A percentile compares a stretch with the other conserved stretches of the same genome.
Conservation (phyloP, 2,329 filamentous ascomycete genomes). For the Penicillium sp. region DNA sequence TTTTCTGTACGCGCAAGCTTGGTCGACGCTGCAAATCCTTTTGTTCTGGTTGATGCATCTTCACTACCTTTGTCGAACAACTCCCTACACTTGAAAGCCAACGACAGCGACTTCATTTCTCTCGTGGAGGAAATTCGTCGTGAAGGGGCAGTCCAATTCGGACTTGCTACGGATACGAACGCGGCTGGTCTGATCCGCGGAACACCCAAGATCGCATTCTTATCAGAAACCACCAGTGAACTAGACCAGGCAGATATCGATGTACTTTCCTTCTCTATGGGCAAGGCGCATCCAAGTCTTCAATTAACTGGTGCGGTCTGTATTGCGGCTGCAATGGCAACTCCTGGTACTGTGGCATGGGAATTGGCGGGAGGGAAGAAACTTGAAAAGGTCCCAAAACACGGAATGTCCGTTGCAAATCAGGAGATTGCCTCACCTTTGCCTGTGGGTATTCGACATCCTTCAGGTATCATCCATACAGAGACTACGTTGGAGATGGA, state of each 20-base stretch:
- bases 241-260: constrained; percentile 28
- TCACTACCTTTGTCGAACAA: constrained; percentile 49
- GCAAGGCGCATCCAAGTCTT: constrained; percentile 34
- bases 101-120: constrained; percentile 40
- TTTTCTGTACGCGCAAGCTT: constrained; percentile 56
- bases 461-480: constrained; percentile 25
- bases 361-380: constrained; percentile 11
- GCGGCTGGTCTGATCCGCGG: constrained; percentile 53
- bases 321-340: constrained; percentile 29
- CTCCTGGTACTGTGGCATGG: constrained; percentile 31
- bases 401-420: constrained; percentile 26
- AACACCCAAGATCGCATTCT: constrained; percentile 66
- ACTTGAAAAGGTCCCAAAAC: constrained; percentile 14
- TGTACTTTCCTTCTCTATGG: constrained; percentile 35
- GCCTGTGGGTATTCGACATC: constrained; percentile 25
- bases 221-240: constrained; percentile 41
- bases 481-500: constrained; percentile 21
- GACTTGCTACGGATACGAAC: constrained; percentile 52
- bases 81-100: background rate
- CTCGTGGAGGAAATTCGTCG: constrained; percentile 62
- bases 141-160: constrained; percentile 63
- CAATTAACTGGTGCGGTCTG: constrained; percentile 39
- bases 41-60: constrained; percentile 62
- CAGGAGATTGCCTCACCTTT: constrained; percentile 18
- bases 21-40: constrained; percentile 67